Conservation (phyloP, 2,329 filamentous ascomycete species). For the Teratosphaeria epicoccoides region DNA sequence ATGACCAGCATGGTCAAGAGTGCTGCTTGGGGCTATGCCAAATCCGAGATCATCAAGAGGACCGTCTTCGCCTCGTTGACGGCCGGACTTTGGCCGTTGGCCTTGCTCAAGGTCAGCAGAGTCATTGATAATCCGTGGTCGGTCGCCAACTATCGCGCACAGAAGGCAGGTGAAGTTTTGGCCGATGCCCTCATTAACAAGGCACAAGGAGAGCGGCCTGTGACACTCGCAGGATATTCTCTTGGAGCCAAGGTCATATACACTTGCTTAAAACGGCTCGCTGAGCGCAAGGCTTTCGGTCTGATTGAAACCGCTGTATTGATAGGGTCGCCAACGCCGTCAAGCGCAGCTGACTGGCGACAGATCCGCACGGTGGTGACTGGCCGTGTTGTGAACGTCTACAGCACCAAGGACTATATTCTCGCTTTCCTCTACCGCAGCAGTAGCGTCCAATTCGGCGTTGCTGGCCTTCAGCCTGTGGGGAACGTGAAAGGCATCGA, state of each 20-base stretch:
- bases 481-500: constrained; percentile 55
- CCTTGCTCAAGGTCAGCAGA: constrained; percentile 34
- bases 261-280: constrained; percentile 65
- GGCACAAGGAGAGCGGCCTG: constrained; percentile 31
- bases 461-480: constrained; percentile 72
- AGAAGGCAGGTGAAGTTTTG: constrained; percentile 31
- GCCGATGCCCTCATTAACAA: constrained; percentile 33
- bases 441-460: constrained; percentile 68
- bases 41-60: constrained; percentile 60
- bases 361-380: constrained; percentile 66
- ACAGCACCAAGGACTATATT: constrained; percentile 76
- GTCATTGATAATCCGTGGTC: constrained; percentile 33
- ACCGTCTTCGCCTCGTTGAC: constrained; percentile 38
- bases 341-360: constrained; percentile 61
- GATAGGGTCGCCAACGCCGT: constrained; percentile 70
- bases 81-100: constrained; percentile 41
- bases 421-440: constrained; percentile 80
- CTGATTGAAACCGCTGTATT: constrained; percentile 74
- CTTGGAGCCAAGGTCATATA: constrained; percentile 54
- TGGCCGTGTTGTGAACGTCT: constrained; percentile 78
- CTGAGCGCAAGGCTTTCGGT: constrained; percentile 69
- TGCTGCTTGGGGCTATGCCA: constrained; percentile 68
- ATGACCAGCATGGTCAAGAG: constrained; percentile 69
- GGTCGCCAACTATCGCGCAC: constrained; percentile 28
- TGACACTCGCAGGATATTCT: constrained; percentile 31